Conservation (phyloP, 1,139 yeast species). For the Candida labiduridarum region DNA sequence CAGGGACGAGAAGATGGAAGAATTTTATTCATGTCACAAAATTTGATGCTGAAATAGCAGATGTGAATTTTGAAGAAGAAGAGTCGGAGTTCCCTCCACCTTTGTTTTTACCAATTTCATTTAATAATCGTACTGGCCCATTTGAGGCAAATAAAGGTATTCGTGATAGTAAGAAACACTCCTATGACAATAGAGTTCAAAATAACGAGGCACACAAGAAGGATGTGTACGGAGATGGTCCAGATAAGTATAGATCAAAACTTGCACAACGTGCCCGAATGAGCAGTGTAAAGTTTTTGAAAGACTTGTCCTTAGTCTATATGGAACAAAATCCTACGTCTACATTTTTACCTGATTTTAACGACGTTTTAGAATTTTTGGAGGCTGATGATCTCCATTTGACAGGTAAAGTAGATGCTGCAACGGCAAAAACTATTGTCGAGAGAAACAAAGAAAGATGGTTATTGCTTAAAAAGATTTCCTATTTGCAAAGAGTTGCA, state of each 20-base stretch:
- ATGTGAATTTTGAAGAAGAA: slow-evolving; percentile 30
- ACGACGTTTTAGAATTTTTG: slow-evolving; percentile 58
- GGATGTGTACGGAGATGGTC: slow-evolving; percentile 80
- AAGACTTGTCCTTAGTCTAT: slow-evolving; percentile 54
- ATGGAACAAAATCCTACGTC: slow-evolving; percentile 38
- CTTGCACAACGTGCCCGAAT: slow-evolving; percentile 52
- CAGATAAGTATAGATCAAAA: slow-evolving; percentile 57
- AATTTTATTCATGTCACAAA: slow-evolving; percentile 27
- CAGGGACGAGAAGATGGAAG: slow-evolving; percentile 55
- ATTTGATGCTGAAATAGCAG: slow-evolving; percentile 22
- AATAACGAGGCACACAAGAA: slow-evolving; percentile 61
- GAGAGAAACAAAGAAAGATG: slow-evolving; percentile 61
- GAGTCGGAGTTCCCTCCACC: slow-evolving; percentile 35
- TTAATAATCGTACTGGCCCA: slow-evolving; percentile 82
- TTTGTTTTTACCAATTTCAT: slow-evolving; percentile 58
- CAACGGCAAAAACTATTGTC: slow-evolving; percentile 40
- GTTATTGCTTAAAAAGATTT: slow-evolving; percentile 67
- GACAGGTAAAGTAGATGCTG: slow-evolving; percentile 41
- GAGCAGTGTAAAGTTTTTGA: slow-evolving; percentile 55
- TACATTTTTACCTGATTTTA: slow-evolving; percentile 57
- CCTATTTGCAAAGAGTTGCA: slow-evolving; percentile 67
- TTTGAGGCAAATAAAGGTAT: slow-evolving; percentile 79
- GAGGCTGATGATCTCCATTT: slow-evolving; percentile 44
- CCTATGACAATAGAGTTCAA: slow-evolving; percentile 80
- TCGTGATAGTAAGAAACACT: slow-evolving; percentile 77